A percentile compares a stretch with the other conserved stretches of the same genome.
phyloP scores from a whole-genome alignment of 1,284 basidiomycete species.

The Sphaerobolus stellatus region DNA sequence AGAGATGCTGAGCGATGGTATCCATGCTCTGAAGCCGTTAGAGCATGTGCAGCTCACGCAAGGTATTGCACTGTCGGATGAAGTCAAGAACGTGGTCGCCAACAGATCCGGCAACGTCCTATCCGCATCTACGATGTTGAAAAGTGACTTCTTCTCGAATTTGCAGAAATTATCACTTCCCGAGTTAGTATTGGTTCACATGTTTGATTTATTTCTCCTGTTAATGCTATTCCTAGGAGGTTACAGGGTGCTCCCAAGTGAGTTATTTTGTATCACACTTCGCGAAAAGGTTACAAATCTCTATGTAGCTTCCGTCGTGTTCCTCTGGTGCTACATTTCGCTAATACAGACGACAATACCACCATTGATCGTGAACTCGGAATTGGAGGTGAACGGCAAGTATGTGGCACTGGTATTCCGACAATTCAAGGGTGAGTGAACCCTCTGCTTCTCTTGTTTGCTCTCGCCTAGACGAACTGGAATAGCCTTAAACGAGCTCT shows the following conservation, averaged over 20 bases:
- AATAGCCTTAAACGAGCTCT: slow-evolving; percentile 81
- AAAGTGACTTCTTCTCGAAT: slow-evolving; percentile 96
- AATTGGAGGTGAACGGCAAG: slow-evolving; percentile 51
- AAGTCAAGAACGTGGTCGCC: slow-evolving; percentile 81
- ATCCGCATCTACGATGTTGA: slow-evolving; percentile 92
- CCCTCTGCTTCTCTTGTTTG: slow-evolving; percentile 19
- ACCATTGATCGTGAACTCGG: slow-evolving; percentile 37
- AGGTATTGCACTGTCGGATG: slow-evolving; percentile 84
- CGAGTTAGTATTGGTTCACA: slow-evolving; percentile 57
- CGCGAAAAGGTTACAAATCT: neutral
- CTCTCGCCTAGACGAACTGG: slow-evolving; percentile 2
- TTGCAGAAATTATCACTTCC: slow-evolving; percentile 93
- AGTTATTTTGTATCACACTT: neutral
- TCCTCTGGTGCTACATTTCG: slow-evolving; percentile 58
- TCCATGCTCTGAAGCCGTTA: slow-evolving; percentile 83
- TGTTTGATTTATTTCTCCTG: neutral
- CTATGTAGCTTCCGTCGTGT: slow-evolving; percentile 65
- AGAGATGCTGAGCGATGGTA: slow-evolving; percentile 79
- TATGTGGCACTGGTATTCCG: slow-evolving; percentile 92
- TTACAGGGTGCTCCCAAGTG: slow-evolving; percentile 88
- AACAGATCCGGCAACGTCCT: slow-evolving; percentile 86
- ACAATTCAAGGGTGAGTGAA: slow-evolving; percentile 73
- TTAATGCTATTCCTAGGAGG: slow-evolving; percentile 49
- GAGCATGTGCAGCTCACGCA: slow-evolving; percentile 72
- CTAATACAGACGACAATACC: slow-evolving; percentile 27